Evolutionary conservation across 768 basidiomycete genomes (phyloP).

Genomic region (Lyophyllum semitale): DNA sequence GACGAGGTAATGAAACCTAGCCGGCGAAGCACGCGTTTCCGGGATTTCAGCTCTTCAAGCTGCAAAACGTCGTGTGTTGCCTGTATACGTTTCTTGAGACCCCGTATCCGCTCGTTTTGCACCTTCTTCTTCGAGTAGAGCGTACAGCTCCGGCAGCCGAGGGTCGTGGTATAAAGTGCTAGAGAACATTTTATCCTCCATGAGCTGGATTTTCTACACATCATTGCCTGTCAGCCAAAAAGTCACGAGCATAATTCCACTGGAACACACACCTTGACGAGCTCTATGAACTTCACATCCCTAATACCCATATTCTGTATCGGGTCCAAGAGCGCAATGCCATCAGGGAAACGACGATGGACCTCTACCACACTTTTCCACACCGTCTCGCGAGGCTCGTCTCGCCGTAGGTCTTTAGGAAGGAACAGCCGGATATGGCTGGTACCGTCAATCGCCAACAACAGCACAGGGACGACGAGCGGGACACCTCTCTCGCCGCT

Average conservation of each 20-base stretch:
- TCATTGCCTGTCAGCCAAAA: neutral
- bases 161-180: constrained; percentile 80
- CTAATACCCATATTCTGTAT: constrained; percentile 94
- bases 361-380: constrained; percentile 93
- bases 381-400: constrained; percentile 73
- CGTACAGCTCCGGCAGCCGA: constrained; percentile 78
- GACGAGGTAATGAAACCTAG: constrained; percentile 85
- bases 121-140: constrained; percentile 78
- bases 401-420: constrained; percentile 85
- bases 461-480: constrained; percentile 83
- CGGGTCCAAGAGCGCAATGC: constrained; percentile 86
- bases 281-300: constrained; percentile 87
- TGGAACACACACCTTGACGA: constrained; percentile 65
- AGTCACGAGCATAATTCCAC: neutral
- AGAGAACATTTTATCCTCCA: constrained; percentile 84
- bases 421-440: constrained; percentile 85
- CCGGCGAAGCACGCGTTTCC: constrained; percentile 91
- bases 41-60: constrained; percentile 92
- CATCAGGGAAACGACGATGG: constrained; percentile 84
- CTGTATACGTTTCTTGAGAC: constrained; percentile 83
- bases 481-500: constrained; percentile 75
- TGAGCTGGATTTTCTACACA: constrained; percentile 81
- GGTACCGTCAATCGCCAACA: constrained; percentile 85
- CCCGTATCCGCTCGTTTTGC: constrained; percentile 66
- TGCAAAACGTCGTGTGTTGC: constrained; percentile 92